Conservation (phyloP, 305 asterid genomes). For the Caryopteris hybrid region DNA sequence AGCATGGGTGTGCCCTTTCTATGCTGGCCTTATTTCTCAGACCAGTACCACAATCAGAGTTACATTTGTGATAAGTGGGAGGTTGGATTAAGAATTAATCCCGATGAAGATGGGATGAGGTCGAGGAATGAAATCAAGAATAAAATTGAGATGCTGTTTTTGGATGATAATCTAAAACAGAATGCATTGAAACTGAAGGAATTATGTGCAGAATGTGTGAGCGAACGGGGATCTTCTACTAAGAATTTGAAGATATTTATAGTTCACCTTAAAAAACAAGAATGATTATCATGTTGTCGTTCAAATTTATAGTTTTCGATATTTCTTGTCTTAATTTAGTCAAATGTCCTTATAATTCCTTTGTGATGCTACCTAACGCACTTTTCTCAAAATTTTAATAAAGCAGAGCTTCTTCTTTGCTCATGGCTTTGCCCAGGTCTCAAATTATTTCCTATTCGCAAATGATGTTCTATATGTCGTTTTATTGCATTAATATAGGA, state of each 20-base stretch:
- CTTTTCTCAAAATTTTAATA: too few species aligned
- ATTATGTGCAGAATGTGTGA: constrained; percentile 12
- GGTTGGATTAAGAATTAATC: constrained; percentile 30
- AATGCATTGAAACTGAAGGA: constrained; percentile 35
- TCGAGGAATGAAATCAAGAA: not conserved
- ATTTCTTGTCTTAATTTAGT: not conserved
- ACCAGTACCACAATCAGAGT: constrained; percentile 35
- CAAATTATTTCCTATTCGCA: too few species aligned
- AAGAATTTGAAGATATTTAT: constrained; percentile 24
- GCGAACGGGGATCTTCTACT: constrained; percentile 21
- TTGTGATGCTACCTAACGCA: too few species aligned
- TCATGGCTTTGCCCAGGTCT: too few species aligned
- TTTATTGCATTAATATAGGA: too few species aligned
- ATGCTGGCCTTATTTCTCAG: constrained; percentile 51
- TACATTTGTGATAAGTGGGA: too few species aligned
- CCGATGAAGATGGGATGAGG: constrained; percentile 31
- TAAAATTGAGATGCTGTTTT: constrained; percentile 18
- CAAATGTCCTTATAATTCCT: too few species aligned
- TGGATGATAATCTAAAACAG: constrained; percentile 14
- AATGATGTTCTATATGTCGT: too few species aligned
- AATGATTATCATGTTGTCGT: not conserved
- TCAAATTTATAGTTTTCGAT: not conserved
- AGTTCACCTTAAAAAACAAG: not conserved
- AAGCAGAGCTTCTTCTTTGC: too few species aligned
- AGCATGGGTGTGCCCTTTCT: constrained; percentile 37